Percentiles rank a stretch among this genome's conserved stretches.
Evolutionary conservation across 768 basidiomycete genomes (phyloP).

Genomic region (Agaricus subrufescens): DNA sequence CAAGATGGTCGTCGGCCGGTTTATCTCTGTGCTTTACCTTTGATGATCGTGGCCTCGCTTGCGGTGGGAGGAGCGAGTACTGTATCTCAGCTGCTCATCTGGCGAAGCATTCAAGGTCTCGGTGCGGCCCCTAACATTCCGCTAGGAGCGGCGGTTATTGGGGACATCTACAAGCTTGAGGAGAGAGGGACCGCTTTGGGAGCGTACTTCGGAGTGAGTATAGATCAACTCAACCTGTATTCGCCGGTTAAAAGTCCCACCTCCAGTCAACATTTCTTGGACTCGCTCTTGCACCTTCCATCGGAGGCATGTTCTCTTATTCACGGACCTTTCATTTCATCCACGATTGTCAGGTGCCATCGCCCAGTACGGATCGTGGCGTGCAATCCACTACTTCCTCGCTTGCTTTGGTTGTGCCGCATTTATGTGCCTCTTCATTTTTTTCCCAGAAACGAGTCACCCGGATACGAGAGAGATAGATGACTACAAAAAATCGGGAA

Average conservation of each 20-base stretch:
- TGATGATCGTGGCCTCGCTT: conserved; percentile 53
- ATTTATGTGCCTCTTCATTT: conserved; percentile 33
- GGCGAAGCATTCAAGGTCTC: conserved; percentile 62
- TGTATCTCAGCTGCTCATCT: conserved; percentile 47
- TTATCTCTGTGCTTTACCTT: conserved; percentile 55
- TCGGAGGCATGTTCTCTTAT: conserved; percentile 39
- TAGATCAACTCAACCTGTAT: not conserved
- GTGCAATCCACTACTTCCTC: conserved; percentile 47
- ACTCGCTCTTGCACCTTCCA: conserved; percentile 55
- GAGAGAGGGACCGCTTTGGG: conserved; percentile 59
- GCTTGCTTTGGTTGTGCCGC: conserved; percentile 34
- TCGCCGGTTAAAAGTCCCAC: not conserved
- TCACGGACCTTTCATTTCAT: not conserved
- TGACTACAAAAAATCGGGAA: conserved; percentile 23
- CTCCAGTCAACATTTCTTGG: conserved; percentile 51
- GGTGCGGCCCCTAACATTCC: conserved; percentile 54
- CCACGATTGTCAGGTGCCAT: conserved; percentile 12
- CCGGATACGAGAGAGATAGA: conserved; percentile 55
- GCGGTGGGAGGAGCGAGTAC: conserved; percentile 47
- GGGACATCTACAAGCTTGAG: conserved; percentile 63
- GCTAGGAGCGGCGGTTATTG: conserved; percentile 57
- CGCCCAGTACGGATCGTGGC: conserved; percentile 64
- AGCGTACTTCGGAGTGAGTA: conserved; percentile 46
- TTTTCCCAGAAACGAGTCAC: conserved; percentile 64
- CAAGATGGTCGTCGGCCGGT: conserved; percentile 62